Evolutionary conservation across 495 filamentous ascomycete genomes (phyloP), one percentile per base, ranked within the genome.

Genomic region (Echria macrotheca): DNA sequence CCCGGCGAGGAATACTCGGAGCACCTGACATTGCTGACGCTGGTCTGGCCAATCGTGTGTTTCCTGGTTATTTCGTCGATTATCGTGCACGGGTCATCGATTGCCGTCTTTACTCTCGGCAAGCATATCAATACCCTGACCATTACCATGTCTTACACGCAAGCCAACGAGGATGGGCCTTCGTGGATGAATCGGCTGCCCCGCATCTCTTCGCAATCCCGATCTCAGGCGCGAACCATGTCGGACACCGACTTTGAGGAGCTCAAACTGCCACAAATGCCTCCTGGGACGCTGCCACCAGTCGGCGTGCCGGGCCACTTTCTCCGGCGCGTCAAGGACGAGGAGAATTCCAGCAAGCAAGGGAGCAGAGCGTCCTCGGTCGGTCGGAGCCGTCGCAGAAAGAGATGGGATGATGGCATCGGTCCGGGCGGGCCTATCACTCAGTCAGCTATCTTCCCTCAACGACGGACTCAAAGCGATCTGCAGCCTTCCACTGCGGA

Each of bases 41-140:
- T 95, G 21, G 95, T 99, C 40, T 99, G 94, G 94, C 94, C 94
- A 1, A 89, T 99, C 32, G 91, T 89, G 0, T 85, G 86, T 0
- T 99, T 97, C 69, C 73, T 99, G 59, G 89, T 99, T 42, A 87
- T 99, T 32, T 76, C 85, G 4, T 97, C 94, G 12, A 99, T 99
- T 52, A 63, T 96, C 43, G 89, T 99, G 4, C 94, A 99, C 62
- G 94, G 94, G 6, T 96, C 91, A 22, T 99, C 94, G 0, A 88
- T 99, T 62, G 94, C 94, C 7, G 94, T 99, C 10, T 99, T 99
- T 61, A 97, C 94, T 0, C 79, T 99, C 6, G 94, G 94, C 40
- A 99, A 97, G 65, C 93, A 85, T 39, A 97, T 99, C 76, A 97
- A 99, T 68, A 97, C 94, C 2, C 74, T 99, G 52, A 88, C 87